These are phyloP conservation scores for Collybia sp. DNA, from an alignment of 768 basidiomycete genomes.

Conservation along the genomic window DNA sequence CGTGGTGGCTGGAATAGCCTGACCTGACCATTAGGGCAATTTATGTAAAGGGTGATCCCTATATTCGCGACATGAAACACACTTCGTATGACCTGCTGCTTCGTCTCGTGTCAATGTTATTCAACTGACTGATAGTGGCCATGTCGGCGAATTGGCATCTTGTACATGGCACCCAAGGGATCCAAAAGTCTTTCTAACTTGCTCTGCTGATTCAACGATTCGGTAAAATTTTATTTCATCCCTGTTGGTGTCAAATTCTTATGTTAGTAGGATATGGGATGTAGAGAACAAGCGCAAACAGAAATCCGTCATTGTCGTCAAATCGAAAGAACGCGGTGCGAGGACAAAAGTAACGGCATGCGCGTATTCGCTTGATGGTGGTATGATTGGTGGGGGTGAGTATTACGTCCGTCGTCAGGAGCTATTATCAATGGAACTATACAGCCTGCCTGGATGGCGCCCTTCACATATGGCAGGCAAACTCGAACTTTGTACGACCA, in stretches of 20 bases:
- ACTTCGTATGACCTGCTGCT: slow-evolving; percentile 67
- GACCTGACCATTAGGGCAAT: slow-evolving; percentile 61
- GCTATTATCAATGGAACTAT: neutral
- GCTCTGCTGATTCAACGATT: slow-evolving; percentile 94
- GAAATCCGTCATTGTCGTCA: slow-evolving; percentile 93
- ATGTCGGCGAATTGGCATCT: slow-evolving; percentile 87
- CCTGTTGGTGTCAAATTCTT: slow-evolving; percentile 2
- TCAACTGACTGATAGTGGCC: slow-evolving; percentile 57
- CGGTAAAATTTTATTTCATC: slow-evolving; percentile 44
- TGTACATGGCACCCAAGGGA: slow-evolving; percentile 94
- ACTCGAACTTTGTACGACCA: slow-evolving; percentile 90
- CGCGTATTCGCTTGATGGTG: slow-evolving; percentile 87
- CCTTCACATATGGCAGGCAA: slow-evolving; percentile 89
- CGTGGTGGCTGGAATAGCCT: slow-evolving; percentile 30
- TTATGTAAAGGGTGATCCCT: slow-evolving; percentile 93
- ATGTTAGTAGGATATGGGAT: slow-evolving; percentile 79
- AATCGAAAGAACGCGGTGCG: slow-evolving; percentile 92
- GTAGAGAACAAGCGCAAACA: slow-evolving; percentile 89
- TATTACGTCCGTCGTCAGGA: slow-evolving; percentile 4
- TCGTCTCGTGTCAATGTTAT: slow-evolving; percentile 4
- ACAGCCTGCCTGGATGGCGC: slow-evolving; percentile 89
- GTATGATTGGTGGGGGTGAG: slow-evolving; percentile 81
- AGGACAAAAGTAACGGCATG: slow-evolving; percentile 89
- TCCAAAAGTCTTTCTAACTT: slow-evolving; percentile 79
- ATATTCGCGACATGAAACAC: slow-evolving; percentile 98